Evolutionary conservation across 768 basidiomycete species (phyloP).

Genomic region (Rhodotorula diobovata): DNA sequence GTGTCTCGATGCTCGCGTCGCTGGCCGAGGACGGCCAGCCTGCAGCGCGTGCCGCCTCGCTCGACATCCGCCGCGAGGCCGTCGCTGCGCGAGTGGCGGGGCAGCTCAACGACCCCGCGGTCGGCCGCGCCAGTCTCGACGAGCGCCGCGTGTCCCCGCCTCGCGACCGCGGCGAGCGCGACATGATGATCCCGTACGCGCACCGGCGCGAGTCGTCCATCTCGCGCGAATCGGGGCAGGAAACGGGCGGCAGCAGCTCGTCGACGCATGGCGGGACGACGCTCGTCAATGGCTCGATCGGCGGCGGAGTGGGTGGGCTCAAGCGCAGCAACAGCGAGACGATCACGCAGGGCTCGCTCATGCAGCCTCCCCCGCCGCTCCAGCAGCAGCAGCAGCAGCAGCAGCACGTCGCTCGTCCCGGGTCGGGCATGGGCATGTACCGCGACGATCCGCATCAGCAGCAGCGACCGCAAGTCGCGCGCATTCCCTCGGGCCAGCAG

Average conservation of each 20-base stretch:
- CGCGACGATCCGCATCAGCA: slow-evolving; percentile 8
- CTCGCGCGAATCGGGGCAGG: not conserved
- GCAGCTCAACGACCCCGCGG: not conserved
- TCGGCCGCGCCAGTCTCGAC: not conserved
- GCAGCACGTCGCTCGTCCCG: not conserved
- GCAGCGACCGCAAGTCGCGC: not conserved
- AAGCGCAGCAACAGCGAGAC: slow-evolving; percentile 30
- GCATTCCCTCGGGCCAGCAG: not conserved
- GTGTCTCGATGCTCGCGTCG: slow-evolving; percentile 14
- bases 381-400: too few species aligned
- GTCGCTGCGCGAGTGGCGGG: not conserved
- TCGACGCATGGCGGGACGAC: slow-evolving; percentile 10
- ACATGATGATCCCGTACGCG: slow-evolving; percentile 19
- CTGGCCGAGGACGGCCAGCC: not conserved
- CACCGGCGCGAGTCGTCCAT: not conserved
- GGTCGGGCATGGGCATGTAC: slow-evolving; percentile 13
- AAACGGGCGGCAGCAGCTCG: too few species aligned
- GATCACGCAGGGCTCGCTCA: slow-evolving; percentile 8
- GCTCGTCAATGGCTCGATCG: slow-evolving; percentile 9
- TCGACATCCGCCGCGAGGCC: slow-evolving; percentile 6
- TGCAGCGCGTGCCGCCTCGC: not conserved
- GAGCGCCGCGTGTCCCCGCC: not conserved
- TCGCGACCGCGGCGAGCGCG: slow-evolving; percentile 11
- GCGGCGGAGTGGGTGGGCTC: slow-evolving; percentile 6
- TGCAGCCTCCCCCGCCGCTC: not conserved